Evolutionary conservation across 1,284 basidiomycete genomes (phyloP).

Genomic region (Ceraceosorus guamensis): DNA sequence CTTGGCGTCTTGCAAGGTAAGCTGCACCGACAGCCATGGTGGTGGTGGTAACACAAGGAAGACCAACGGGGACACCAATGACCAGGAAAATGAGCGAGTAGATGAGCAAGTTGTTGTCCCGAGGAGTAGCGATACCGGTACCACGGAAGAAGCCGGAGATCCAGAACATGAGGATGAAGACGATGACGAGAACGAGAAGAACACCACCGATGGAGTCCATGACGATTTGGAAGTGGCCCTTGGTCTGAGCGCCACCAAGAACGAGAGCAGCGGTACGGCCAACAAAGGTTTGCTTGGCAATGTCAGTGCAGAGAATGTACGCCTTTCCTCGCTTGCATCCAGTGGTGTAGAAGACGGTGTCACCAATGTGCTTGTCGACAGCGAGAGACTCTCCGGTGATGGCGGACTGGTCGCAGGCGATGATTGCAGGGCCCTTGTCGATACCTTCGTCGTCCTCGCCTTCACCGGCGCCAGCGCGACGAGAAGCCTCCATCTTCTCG

Average conservation of each 20-base stretch:
- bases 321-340: conserved; percentile 56
- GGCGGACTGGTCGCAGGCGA: conserved; percentile 55
- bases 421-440: conserved; percentile 54
- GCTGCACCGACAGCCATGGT: conserved; percentile 57
- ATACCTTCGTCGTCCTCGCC: conserved; percentile 49
- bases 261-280: conserved; percentile 54
- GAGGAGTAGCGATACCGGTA: conserved; percentile 52
- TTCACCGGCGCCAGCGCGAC: conserved; percentile 41
- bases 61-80: conserved; percentile 58
- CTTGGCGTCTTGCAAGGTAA: conserved; percentile 56
- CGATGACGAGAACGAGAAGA: conserved; percentile 55
- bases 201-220: conserved; percentile 55
- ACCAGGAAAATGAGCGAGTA: conserved; percentile 55
- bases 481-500: conserved; percentile 42
- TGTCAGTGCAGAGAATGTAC: conserved; percentile 53
- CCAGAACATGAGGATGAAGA: conserved; percentile 53
- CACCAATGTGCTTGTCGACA: conserved; percentile 56
- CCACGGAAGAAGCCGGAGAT: conserved; percentile 55
- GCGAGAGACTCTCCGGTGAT: conserved; percentile 58
- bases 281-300: conserved; percentile 54
- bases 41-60: conserved; percentile 56
- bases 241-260: conserved; percentile 39
- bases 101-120: conserved; percentile 54
- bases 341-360: conserved; percentile 52
- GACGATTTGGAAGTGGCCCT: conserved; percentile 56